Evolutionary conservation across 495 filamentous ascomycete species (phyloP).

Genomic region (Xylaria palmicola): DNA sequence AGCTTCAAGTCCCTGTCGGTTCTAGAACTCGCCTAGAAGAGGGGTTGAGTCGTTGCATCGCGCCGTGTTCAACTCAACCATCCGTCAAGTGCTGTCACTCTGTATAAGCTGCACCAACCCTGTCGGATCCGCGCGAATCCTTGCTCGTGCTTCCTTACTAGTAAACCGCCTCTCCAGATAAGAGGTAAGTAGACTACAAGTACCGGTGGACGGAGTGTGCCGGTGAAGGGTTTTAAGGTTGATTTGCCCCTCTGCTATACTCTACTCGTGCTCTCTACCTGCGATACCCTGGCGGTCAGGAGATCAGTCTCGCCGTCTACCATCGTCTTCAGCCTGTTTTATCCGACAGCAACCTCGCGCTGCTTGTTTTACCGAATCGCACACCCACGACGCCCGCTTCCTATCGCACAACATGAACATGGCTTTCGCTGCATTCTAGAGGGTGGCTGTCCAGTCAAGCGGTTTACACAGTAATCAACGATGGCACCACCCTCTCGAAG

Average conservation of each 20-base stretch:
- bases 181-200: too few relatives aligned
- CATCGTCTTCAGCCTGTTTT: constrained; percentile 1
- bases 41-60: not conserved
- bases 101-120: not conserved
- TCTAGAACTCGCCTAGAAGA: not conserved
- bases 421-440: constrained; percentile 49
- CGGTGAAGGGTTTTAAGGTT: not conserved
- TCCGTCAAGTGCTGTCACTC: not conserved
- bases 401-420: constrained; percentile 24
- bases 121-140: not conserved
- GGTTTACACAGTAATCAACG: constrained; percentile 28
- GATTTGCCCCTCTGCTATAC: not conserved
- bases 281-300: not conserved
- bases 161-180: too few relatives aligned
- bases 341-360: not conserved
- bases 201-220: not conserved
- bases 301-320: not conserved
- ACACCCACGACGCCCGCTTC: not conserved
- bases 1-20: not conserved
- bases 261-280: not conserved
- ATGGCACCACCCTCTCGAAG: constrained; percentile 53
- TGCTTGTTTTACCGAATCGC: too few relatives aligned
- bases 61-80: not conserved
- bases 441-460: constrained; percentile 46
- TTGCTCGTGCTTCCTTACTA: not conserved